Percentiles rank a stretch among this genome's conserved stretches.
These are phyloP conservation scores for Coemansia sp. DNA, from an alignment of 192 early-diverging fungal genomes.

Conservation along the genomic window DNA sequence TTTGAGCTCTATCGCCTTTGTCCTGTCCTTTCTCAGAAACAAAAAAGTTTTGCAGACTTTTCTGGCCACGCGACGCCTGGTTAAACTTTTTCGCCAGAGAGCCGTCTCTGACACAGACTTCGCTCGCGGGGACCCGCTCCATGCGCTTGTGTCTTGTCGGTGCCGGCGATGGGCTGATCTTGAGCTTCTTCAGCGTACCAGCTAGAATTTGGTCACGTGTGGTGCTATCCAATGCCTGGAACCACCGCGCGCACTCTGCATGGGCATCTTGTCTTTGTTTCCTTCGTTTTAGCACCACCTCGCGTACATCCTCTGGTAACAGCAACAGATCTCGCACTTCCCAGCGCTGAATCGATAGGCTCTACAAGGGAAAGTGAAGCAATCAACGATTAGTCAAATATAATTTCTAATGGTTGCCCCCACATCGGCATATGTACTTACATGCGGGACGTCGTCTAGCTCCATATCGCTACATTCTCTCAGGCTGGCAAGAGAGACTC, in stretches of 20 bases:
- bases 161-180: not conserved
- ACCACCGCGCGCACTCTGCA: constrained; percentile 30
- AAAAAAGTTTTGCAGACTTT: constrained; percentile 49
- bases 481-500: constrained; percentile 25
- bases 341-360: constrained; percentile 43
- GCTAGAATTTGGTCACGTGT: constrained; percentile 24
- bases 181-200: constrained; percentile 31
- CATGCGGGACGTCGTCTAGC: constrained; percentile 30
- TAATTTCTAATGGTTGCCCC: not conserved
- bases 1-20: not conserved
- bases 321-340: constrained; percentile 32
- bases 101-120: not conserved
- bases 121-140: not conserved
- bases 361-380: constrained; percentile 2
- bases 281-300: constrained; percentile 27
- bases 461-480: constrained; percentile 2
- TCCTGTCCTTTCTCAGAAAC: constrained; percentile 5
- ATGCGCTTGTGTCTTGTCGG: not conserved
- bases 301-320: constrained; percentile 32
- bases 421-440: constrained; percentile 1
- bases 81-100: not conserved
- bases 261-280: constrained; percentile 12
- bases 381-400: not conserved
- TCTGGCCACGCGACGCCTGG: constrained; percentile 28
- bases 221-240: constrained; percentile 12